phyloP scores from a whole-genome alignment of 257 asterid species.

The Fraxinus cuspidata region DNA sequence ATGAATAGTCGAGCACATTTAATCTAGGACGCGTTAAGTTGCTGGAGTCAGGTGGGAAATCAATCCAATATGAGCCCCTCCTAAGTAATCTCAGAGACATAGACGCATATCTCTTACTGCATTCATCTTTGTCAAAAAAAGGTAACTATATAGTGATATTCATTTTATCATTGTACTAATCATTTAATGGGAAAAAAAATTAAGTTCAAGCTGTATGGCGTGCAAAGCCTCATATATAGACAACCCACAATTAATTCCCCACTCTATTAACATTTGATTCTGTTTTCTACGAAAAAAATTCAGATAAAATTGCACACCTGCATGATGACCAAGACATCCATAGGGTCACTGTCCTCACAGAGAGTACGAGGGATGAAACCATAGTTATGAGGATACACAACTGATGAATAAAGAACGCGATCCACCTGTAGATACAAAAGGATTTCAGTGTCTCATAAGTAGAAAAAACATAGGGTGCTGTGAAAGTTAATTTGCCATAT shows the following conservation, averaged over 20 bases:
- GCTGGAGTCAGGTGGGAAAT: not conserved
- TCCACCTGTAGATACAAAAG: conserved; percentile 64
- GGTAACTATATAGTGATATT: not conserved
- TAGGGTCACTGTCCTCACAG: conserved; percentile 89
- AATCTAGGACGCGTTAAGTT: not conserved
- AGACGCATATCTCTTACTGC: not conserved
- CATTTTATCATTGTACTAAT: not conserved
- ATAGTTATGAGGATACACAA: conserved; percentile 97
- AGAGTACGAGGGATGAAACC: conserved; percentile 97
- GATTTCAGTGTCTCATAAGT: conserved; percentile 12
- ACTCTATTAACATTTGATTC: not conserved
- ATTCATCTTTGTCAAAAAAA: not conserved
- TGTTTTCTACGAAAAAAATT: conserved; percentile 8
- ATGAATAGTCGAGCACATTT: not conserved
- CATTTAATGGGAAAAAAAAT: not conserved
- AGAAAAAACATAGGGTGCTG: not conserved
- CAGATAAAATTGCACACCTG: conserved; percentile 54
- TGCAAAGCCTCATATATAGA: not conserved
- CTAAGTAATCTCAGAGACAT: not conserved
- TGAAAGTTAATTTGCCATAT: conserved; percentile 14
- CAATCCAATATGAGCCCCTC: not conserved
- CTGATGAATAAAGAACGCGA: conserved; percentile 93
- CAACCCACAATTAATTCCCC: not conserved
- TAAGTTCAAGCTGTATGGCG: conserved; percentile 10
- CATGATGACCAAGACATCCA: conserved; percentile 96